Conservation (phyloP, 768 basidiomycete genomes). For the Termitomyces sp. region DNA sequence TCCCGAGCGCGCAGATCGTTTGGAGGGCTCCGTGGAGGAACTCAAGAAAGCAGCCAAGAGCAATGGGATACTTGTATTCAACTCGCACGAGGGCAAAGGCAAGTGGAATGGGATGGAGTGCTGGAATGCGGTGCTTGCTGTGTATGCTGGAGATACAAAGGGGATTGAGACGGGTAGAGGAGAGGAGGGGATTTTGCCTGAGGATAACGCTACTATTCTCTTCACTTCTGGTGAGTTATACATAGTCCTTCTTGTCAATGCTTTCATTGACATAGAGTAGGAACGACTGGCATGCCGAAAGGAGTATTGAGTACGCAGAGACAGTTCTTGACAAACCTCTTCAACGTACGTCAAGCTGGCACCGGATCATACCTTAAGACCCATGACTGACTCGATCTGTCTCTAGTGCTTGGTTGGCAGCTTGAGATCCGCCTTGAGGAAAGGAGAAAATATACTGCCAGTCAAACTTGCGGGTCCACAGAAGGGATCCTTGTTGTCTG, state of each 20-base stretch:
- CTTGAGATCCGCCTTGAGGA: slow-evolving; percentile 29
- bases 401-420: slow-evolving; percentile 26
- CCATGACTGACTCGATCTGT: not conserved
- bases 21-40: slow-evolving; percentile 21
- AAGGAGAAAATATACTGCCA: slow-evolving; percentile 29
- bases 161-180: slow-evolving; percentile 20
- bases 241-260: too few species aligned
- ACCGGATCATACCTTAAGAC: not conserved
- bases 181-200: slow-evolving; percentile 28
- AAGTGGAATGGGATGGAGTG: slow-evolving; percentile 34
- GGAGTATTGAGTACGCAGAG: slow-evolving; percentile 51
- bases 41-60: slow-evolving; percentile 25
- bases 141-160: slow-evolving; percentile 23
- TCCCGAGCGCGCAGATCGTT: slow-evolving; percentile 34
- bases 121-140: slow-evolving; percentile 29
- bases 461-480: slow-evolving; percentile 30
- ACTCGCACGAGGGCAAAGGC: slow-evolving; percentile 31
- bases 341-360: slow-evolving; percentile 28
- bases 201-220: slow-evolving; percentile 46
- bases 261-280: slow-evolving; percentile 9
- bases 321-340: slow-evolving; percentile 38
- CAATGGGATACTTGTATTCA: slow-evolving; percentile 32
- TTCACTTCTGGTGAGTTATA: slow-evolving; percentile 42
- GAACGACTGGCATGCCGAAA: slow-evolving; percentile 30
- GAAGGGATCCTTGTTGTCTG: slow-evolving; percentile 39